Evolutionary conservation across 176 grass and related monocot genomes (phyloP).

Genomic region (Oryza coarctata): DNA sequence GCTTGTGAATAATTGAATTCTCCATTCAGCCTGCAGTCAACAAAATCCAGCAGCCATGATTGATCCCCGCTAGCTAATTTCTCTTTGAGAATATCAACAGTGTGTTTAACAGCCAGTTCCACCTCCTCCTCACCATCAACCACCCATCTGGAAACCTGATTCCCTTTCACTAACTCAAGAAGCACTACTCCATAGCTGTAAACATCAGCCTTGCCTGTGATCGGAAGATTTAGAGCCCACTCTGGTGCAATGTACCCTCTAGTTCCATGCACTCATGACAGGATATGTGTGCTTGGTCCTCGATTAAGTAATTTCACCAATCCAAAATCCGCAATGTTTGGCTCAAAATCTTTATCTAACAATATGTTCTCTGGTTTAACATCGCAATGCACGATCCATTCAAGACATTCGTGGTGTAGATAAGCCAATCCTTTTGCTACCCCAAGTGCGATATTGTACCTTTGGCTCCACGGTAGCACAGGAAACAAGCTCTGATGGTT

Average conservation of each 20-base stretch:
- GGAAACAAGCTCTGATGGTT: background rate
- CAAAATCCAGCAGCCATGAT: conserved; percentile 42
- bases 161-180: conserved; percentile 52
- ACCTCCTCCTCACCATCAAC: conserved; percentile 18
- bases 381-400: conserved; percentile 71
- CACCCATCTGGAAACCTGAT: conserved; percentile 31
- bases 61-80: conserved; percentile 31
- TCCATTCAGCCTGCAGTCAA: conserved; percentile 37
- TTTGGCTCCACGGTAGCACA: conserved; percentile 41
- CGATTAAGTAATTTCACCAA: conserved; percentile 41
- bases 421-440: conserved; percentile 52
- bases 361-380: conserved; percentile 67
- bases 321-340: conserved; percentile 69
- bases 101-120: conserved; percentile 16
- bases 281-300: background rate
- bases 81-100: conserved; percentile 15
- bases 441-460: conserved; percentile 56
- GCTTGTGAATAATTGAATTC: conserved; percentile 41
- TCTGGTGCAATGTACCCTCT: conserved; percentile 73
- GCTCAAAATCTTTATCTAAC: conserved; percentile 47
- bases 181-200: conserved; percentile 59
- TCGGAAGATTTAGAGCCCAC: conserved; percentile 57
- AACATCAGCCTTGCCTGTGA: conserved; percentile 53
- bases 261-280: conserved; percentile 47
- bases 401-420: conserved; percentile 68